Percentiles rank a stretch among this genome's conserved stretches.
phyloP scores from a whole-genome alignment of 805 yeast genomes.

The Ogataea ramenticola region DNA sequence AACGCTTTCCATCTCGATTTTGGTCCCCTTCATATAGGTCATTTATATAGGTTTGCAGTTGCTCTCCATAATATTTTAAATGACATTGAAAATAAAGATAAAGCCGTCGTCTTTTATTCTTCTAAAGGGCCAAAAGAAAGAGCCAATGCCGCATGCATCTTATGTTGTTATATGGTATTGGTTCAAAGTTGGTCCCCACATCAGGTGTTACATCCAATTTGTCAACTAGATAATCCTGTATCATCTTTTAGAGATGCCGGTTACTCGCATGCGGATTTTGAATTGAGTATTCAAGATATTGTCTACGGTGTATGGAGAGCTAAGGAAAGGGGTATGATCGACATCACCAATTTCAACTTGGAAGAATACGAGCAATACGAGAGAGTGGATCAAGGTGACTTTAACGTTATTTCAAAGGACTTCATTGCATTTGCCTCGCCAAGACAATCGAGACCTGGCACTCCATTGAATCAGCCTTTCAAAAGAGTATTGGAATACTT shows the following conservation, averaged over 20 bases:
- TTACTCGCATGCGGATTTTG: constrained; percentile 91
- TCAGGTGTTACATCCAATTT: constrained; percentile 89
- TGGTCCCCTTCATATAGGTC: constrained; percentile 94
- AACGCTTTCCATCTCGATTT: constrained; percentile 95
- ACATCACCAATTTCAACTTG: constrained; percentile 76
- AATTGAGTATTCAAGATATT: constrained; percentile 86
- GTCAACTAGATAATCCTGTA: constrained; percentile 88
- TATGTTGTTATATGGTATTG: constrained; percentile 90
- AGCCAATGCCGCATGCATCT: constrained; percentile 89
- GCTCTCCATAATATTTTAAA: constrained; percentile 86
- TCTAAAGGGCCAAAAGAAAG: constrained; percentile 73
- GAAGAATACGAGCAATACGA: constrained; percentile 95
- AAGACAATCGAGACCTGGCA: constrained; percentile 52
- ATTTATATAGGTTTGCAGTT: constrained; percentile 90
- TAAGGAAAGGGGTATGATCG: constrained; percentile 83
- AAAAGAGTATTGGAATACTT: constrained; percentile 77
- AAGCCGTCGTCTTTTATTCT: constrained; percentile 88
- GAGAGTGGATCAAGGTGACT: constrained; percentile 95
- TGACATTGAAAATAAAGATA: constrained; percentile 74
- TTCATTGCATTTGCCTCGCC: constrained; percentile 98
- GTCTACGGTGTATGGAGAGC: constrained; percentile 98
- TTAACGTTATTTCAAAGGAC: constrained; percentile 84
- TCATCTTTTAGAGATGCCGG: constrained; percentile 98
- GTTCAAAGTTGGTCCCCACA: constrained; percentile 99
- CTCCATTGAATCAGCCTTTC: constrained; percentile 64